Base-by-base conservation (phyloP, 2,329 filamentous ascomycete species). In the Pleomassaria siparia region DNA sequence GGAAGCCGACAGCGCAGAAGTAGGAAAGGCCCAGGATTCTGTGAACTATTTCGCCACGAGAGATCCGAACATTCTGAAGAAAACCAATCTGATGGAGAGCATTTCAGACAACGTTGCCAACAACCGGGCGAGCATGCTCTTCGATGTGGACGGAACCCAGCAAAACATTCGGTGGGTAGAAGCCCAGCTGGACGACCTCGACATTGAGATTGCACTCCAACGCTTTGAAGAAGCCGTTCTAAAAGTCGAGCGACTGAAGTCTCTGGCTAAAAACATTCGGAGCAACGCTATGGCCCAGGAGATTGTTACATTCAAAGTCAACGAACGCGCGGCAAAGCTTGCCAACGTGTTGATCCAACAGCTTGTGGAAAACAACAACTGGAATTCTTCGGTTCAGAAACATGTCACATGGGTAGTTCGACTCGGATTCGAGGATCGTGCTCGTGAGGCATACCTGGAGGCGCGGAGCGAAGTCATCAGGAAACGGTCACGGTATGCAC, bases 91-190 rank as follows among this genome's bases (percentile, higher is more conserved):
- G 2, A 79, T 95, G 12, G 89, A 94, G 64, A 87, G 83, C 7
- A 73, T 91, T 9, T 90, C 89, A 4, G 70, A 72, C 4, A 70
- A 64, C 1, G 84, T 86, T 53, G 84, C 87, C 60, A 90, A 90
- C 64, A 89, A 95, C 67, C 75, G 76, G 30, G 74, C 75, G 15
- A 82, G 78, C 51, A 87, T 96, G 74, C 82, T 96, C 46, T 91
- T 99, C 57, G 94, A 99, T 61, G 89, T 96, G 12, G 94, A 97
- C 62, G 94, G 94, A 40, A 95, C 95, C 63, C 91, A 96, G 70
- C 90, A 97, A 67, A 96, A 94, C 66, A 80, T 99, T 39, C 88
- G 92, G 44, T 96, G 90, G 90, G 90, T 99, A 0, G 94, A 99
- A 69, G 84, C 85, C 43, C 90, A 97, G 72, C 88, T 99, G 70